Evolutionary conservation across 495 filamentous ascomycete genomes (phyloP).

Genomic region (Friedmanniomyces endolithicus): DNA sequence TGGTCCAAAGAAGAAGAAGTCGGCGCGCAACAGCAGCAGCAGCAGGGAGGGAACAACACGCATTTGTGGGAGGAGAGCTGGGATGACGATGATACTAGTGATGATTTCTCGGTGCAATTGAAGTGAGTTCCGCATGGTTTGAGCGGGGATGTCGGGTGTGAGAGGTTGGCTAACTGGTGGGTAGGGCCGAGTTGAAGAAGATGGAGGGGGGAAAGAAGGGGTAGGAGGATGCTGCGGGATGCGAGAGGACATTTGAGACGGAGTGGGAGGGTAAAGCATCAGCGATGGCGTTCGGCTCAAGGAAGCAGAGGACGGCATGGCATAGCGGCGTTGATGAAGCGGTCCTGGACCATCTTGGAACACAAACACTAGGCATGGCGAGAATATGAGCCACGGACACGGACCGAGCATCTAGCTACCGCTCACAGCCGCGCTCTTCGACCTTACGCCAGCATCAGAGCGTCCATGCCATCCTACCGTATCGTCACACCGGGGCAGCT

Average conservation of each 20-base stretch:
- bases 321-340: background rate
- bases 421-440: background rate
- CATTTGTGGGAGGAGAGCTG: constrained; percentile 99
- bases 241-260: background rate
- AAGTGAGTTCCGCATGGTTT: constrained; percentile 50
- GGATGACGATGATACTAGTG: constrained; percentile 96
- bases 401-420: background rate
- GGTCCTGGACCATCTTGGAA: background rate
- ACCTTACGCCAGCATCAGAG: background rate
- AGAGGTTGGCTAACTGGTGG: constrained; percentile 13
- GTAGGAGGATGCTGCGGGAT: background rate
- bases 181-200: constrained; percentile 91
- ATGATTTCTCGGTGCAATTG: constrained; percentile 91
- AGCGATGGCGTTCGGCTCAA: constrained; percentile 19
- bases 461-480: background rate
- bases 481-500: constrained; percentile 3
- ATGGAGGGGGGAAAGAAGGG: constrained; percentile 41
- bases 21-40: constrained; percentile 23
- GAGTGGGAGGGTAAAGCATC: constrained; percentile 3
- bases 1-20: constrained; percentile 79
- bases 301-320: background rate
- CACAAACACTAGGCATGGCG: background rate
- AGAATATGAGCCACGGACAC: background rate
- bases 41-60: constrained; percentile 35
- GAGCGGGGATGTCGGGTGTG: background rate